These are phyloP conservation scores for Suillus alpinus DNA, from an alignment of 768 basidiomycete genomes.

Conservation along the genomic window DNA sequence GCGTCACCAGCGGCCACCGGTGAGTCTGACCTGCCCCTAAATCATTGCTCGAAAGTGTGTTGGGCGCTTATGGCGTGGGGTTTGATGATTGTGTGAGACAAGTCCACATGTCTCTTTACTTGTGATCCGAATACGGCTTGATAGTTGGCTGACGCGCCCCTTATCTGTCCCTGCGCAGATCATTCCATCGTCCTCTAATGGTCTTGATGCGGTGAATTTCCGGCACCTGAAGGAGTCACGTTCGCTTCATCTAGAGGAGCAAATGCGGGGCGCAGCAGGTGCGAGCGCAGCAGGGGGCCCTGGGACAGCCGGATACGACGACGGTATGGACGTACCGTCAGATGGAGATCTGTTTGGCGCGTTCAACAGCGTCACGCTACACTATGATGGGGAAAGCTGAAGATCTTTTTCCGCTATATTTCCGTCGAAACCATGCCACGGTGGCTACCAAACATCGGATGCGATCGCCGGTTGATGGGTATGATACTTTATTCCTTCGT, in stretches of 20 bases:
- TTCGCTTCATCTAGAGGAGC: slow-evolving; percentile 85
- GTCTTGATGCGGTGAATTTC: slow-evolving; percentile 84
- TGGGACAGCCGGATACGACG: slow-evolving; percentile 42
- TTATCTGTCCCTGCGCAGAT: slow-evolving; percentile 54
- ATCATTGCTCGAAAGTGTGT: not conserved
- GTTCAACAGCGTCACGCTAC: slow-evolving; percentile 87
- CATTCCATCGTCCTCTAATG: slow-evolving; percentile 70
- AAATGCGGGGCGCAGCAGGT: slow-evolving; percentile 40
- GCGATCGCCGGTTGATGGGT: not conserved
- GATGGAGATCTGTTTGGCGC: slow-evolving; percentile 76
- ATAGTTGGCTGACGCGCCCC: slow-evolving; percentile 16
- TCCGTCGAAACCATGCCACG: not conserved
- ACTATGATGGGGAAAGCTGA: slow-evolving; percentile 70
- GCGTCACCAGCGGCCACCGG: slow-evolving; percentile 90
- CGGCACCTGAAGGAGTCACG: slow-evolving; percentile 87
- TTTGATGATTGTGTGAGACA: slow-evolving; percentile 2
- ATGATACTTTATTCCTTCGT: slow-evolving; percentile 2
- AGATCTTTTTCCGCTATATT: not conserved
- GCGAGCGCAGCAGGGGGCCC: slow-evolving; percentile 23
- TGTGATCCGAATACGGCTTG: slow-evolving; percentile 8
- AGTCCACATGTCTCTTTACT: slow-evolving; percentile 12
- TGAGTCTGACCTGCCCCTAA: slow-evolving; percentile 37
- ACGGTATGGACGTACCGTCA: slow-evolving; percentile 41
- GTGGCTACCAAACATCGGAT: not conserved
- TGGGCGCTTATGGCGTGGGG: not conserved